These are phyloP conservation scores for Colletotrichum abscissum DNA, from an alignment of 2,329 filamentous ascomycete species.

Conservation along the genomic window DNA sequence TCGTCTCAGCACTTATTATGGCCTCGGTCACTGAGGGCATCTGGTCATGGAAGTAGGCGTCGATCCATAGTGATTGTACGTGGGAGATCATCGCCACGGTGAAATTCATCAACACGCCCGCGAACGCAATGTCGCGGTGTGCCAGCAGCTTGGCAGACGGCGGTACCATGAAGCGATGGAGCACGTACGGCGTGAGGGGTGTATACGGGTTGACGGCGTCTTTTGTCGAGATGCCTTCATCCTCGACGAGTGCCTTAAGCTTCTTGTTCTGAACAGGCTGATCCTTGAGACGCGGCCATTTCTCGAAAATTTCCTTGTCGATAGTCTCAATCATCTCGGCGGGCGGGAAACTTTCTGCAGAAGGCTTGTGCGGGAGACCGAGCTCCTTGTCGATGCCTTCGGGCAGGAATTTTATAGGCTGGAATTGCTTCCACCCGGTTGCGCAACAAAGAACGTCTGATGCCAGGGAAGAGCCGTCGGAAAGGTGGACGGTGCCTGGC, in stretches of 20 bases:
- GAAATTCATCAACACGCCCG: conserved; percentile 44
- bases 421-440: conserved; percentile 69
- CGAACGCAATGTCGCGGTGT: conserved; percentile 44
- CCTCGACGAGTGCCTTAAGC: conserved; percentile 26
- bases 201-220: conserved; percentile 33
- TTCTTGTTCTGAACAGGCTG: conserved; percentile 31
- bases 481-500: conserved; percentile 59
- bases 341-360: conserved; percentile 22
- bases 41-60: conserved; percentile 49
- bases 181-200: conserved; percentile 34
- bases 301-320: conserved; percentile 28
- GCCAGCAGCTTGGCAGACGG: conserved; percentile 32
- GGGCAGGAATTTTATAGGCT: conserved; percentile 64
- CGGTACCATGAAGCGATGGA: conserved; percentile 46
- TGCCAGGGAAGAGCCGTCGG: conserved; percentile 57
- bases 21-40: conserved; percentile 47
- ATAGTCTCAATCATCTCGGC: conserved; percentile 19
- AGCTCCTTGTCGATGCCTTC: conserved; percentile 57
- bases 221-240: conserved; percentile 26
- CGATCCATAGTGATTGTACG: conserved; percentile 58
- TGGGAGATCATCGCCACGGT: conserved; percentile 46
- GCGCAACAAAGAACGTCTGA: conserved; percentile 65
- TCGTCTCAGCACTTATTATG: conserved; percentile 40
- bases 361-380: conserved; percentile 57
- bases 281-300: conserved; percentile 26